Evolutionary conservation across 768 basidiomycete species (phyloP), one percentile per base, ranked within the genome.

Genomic region (Lyophyllum shimeji): DNA sequence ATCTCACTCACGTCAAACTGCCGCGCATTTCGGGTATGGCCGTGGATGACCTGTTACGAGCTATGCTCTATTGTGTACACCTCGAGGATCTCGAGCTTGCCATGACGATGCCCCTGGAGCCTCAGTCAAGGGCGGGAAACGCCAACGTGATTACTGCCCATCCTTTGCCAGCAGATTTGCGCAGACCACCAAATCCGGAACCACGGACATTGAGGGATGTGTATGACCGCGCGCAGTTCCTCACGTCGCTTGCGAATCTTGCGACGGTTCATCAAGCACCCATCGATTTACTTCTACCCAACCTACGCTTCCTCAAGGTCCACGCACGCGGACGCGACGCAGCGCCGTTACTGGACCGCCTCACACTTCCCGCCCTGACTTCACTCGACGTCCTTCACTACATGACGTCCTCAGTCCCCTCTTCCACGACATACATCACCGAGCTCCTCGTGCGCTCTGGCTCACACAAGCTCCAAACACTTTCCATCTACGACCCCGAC

Each of bases 241-340:
- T 43, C 27, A 20, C 12, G n/a, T 1, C 6, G 27, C 27, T 44
- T 17, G 7, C 7, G 1, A 23, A 52, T 52, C 2, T 43, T 11
- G 7, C 4, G 9, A 18, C 21, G 21, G 55, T 49, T 9, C 31
- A 50, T 7, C 39, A 33, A 13, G 12, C 24, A 7, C 42, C 47
- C 24, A 50, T 60, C 2, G 50, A 44, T 0, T 29, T 60, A 7
- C 56, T 56, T 0, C 39, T 60, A 7, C 56, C 59, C 0, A 17
- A 34, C 7, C 59, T 60, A 20, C 56, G 52, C 13, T 33, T 18
- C 45, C 53, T 60, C 24, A 53, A 48, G 34, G 25, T 60, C 11
- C 48, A 60, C 46, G 48, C 53, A 23, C 46, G 54, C 49, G 23
- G 7, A 24, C 31, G 39, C 18, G 56, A 55, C 5, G 37, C 52